Conservation (phyloP, 73 alveolate genomes). For the Symbiodinium natans region DNA sequence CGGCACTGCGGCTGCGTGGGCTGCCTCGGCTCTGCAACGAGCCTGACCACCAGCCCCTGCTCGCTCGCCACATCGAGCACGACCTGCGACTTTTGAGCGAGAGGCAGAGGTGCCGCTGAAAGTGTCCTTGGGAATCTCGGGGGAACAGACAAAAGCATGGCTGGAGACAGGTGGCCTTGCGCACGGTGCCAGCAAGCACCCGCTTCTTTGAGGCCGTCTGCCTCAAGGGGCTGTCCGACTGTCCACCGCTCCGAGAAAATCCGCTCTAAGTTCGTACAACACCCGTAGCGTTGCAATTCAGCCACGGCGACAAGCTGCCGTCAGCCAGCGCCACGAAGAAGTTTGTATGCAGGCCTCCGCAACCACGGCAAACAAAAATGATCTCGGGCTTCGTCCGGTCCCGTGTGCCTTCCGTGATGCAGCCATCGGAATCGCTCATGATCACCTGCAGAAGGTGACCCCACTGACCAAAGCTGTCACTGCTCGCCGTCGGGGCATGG, state of each 20-base stretch:
- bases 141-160: no score
- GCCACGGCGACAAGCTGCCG: background rate
- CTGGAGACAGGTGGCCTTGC: background rate
- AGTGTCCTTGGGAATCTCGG: no score
- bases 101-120: no score
- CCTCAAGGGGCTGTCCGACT: background rate
- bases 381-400: no score
- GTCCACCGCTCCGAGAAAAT: no score
- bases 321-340: background rate
- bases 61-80: background rate
- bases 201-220: background rate
- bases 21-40: background rate
- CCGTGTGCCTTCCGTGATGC: background rate
- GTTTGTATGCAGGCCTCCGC: background rate
- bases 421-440: background rate
- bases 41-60: background rate
- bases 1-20: background rate
- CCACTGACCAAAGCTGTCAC: no score
- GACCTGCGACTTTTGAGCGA: background rate
- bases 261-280: no score
- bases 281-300: no score
- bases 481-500: background rate
- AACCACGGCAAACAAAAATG: no score
- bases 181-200: slow-evolving; percentile 12
- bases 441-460: background rate